Percentiles rank a stretch among this genome's conserved stretches.
Evolutionary conservation across 768 basidiomycete genomes (phyloP).

Genomic region (Thelephora aurantiotincta): DNA sequence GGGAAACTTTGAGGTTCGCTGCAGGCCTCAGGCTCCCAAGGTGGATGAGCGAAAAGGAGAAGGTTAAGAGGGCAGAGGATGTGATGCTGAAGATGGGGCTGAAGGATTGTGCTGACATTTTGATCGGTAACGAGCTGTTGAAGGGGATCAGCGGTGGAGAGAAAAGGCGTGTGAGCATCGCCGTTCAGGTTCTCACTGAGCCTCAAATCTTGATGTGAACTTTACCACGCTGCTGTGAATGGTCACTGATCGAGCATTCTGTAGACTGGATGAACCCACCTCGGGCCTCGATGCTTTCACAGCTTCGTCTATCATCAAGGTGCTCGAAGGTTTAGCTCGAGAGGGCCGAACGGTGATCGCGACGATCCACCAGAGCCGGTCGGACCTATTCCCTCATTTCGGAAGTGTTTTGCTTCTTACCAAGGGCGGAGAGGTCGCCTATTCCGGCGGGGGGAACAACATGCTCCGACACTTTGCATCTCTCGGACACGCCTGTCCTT

Average conservation of each 20-base stretch:
- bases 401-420: slow-evolving; percentile 13
- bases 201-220: slow-evolving; percentile 25
- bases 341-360: slow-evolving; percentile 27
- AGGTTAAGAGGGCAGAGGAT: slow-evolving; percentile 29
- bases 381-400: slow-evolving; percentile 15
- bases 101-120: slow-evolving; percentile 28
- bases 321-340: slow-evolving; percentile 23
- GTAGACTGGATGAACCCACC: slow-evolving; percentile 1
- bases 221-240: slow-evolving; percentile 9
- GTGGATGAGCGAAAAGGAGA: slow-evolving; percentile 17
- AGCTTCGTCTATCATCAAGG: slow-evolving; percentile 30
- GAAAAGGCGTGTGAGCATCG: slow-evolving; percentile 29
- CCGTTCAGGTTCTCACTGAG: slow-evolving; percentile 26
- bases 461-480: slow-evolving; percentile 20
- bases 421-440: slow-evolving; percentile 12
- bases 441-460: slow-evolving; percentile 14
- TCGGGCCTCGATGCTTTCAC: slow-evolving; percentile 29
- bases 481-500: slow-evolving; percentile 21
- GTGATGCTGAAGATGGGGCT: slow-evolving; percentile 30
- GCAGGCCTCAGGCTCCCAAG: slow-evolving; percentile 24
- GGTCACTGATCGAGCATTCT: not conserved
- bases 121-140: slow-evolving; percentile 27
- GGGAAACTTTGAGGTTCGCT: slow-evolving; percentile 24
- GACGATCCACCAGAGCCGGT: slow-evolving; percentile 18
- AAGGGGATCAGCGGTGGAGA: slow-evolving; percentile 36